Evolutionary conservation across 495 filamentous ascomycete genomes (phyloP).

Genomic region (Penicillium cataractarum): DNA sequence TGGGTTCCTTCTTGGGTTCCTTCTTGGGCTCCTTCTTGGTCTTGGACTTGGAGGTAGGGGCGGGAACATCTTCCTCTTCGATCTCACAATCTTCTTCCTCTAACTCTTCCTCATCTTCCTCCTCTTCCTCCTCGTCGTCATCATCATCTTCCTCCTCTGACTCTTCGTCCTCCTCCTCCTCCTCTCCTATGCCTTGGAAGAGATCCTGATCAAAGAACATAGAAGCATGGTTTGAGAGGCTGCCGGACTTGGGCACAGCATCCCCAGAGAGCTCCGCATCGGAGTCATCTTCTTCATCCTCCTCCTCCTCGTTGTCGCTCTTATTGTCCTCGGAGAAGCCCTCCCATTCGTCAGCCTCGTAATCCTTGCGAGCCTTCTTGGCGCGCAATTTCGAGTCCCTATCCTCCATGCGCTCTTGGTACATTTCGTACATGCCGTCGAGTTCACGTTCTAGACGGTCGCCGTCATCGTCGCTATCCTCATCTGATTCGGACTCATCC

Average conservation of each 20-base stretch:
- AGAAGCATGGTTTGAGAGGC: slow-evolving; percentile 78
- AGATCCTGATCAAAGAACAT: slow-evolving; percentile 96
- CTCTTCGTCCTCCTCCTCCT: slow-evolving; percentile 48
- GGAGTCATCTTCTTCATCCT: slow-evolving; percentile 44
- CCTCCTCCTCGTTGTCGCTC: slow-evolving; percentile 53
- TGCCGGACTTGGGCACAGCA: slow-evolving; percentile 45
- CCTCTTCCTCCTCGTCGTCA: slow-evolving; percentile 41
- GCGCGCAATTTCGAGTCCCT: slow-evolving; percentile 83
- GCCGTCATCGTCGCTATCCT: slow-evolving; percentile 74
- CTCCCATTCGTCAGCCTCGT: slow-evolving; percentile 86
- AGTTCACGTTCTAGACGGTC: slow-evolving; percentile 82
- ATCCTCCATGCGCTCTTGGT: slow-evolving; percentile 77
- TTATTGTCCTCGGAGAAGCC: slow-evolving; percentile 78
- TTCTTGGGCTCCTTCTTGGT: slow-evolving; percentile 48
- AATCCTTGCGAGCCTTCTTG: slow-evolving; percentile 82
- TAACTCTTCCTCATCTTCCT: slow-evolving; percentile 24
- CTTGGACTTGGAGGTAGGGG: slow-evolving; percentile 23
- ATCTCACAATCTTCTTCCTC: slow-evolving; percentile 25
- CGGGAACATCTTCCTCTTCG: slow-evolving; percentile 19
- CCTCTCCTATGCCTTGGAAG: slow-evolving; percentile 76
- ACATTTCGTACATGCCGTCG: slow-evolving; percentile 82
- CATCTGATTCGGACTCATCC: slow-evolving; percentile 60
- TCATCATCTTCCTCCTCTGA: slow-evolving; percentile 51
- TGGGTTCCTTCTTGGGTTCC: slow-evolving; percentile 4
- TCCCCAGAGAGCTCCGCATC: slow-evolving; percentile 59